These are phyloP conservation scores for Russula lepida DNA, from an alignment of 768 basidiomycete species.

Conservation along the genomic window DNA sequence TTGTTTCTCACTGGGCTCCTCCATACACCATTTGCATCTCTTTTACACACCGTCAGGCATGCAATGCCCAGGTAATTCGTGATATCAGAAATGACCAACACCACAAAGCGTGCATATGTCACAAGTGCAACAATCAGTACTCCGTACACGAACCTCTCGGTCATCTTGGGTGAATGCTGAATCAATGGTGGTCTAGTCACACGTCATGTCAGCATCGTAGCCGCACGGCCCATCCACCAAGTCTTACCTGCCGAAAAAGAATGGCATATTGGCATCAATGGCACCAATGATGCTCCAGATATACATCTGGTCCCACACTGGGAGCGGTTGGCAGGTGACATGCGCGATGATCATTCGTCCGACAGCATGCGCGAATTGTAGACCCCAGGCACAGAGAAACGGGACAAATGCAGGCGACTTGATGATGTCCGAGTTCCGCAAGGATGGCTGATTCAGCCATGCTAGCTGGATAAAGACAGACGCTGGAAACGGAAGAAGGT, in stretches of 20 bases:
- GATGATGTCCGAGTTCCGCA: conserved; percentile 57
- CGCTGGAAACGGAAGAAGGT: conserved; percentile 72
- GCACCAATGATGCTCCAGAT: conserved; percentile 70
- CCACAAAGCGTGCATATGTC: conserved; percentile 70
- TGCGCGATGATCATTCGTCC: conserved; percentile 91
- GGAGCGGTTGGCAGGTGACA: conserved; percentile 76
- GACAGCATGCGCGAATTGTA: conserved; percentile 84
- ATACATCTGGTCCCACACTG: conserved; percentile 83
- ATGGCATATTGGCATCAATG: conserved; percentile 72
- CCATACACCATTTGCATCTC: conserved; percentile 65
- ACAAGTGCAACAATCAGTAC: conserved; percentile 61
- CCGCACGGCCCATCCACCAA: neutral
- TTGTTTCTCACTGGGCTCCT: conserved; percentile 22
- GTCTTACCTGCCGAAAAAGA: conserved; percentile 56
- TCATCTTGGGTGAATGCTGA: conserved; percentile 54
- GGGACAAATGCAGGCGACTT: conserved; percentile 74
- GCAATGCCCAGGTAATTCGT: conserved; percentile 90
- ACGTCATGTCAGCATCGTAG: neutral
- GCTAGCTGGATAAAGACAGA: conserved; percentile 63
- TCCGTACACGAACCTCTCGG: conserved; percentile 62
- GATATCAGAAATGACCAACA: conserved; percentile 78
- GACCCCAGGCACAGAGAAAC: conserved; percentile 89
- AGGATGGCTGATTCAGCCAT: conserved; percentile 71
- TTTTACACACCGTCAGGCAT: conserved; percentile 87
- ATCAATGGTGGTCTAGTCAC: conserved; percentile 54